Base-by-base conservation (phyloP, 2,329 filamentous ascomycete species). In the Pseudogymnoascus sp. region DNA sequence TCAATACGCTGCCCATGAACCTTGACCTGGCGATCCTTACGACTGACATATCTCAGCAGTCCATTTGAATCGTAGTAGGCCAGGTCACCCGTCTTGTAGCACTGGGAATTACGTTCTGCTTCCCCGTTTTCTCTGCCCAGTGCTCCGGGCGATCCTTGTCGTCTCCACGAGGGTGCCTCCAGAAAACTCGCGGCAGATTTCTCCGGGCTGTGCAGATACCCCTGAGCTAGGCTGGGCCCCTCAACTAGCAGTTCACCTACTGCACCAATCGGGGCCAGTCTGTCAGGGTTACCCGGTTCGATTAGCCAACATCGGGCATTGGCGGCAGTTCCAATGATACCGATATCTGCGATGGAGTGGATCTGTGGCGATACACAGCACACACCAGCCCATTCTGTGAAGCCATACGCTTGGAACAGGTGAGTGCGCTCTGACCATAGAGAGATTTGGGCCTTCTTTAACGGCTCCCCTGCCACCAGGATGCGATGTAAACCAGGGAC, bases 11-110 rank as follows among this genome's bases (percentile, higher is more conserved):
- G 84, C 1, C 85, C 85, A 40, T 85, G 80, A 17, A 87, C 75
- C 70, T 88, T 88, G 64, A 87, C 80, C 59, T 57, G 21, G 6
- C 31, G n/a, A 31, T 40, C 23, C 17, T 64, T 72, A 19, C 85
- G 80, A 9, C 85, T 84, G 44, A 85, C 73, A 71, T 87, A 87
- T 36, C 83, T 80, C 66, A 87, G 84, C n/a, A 80, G 81, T 10
- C 78, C 78, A 68, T 87, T 81, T 60, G 83, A 76, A 26, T 86
- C 71, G 44, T 86, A 76, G 38, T 85, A 77, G 7, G 87, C 85
- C 1, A 87, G 74, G 71, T 87, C 85, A 10, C 85, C 85, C 5
- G 85, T 87, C n/a, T 84, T 78, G 68, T 87, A 87, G 19, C 87
- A 77, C 38, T 38, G 60, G 23, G 77, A 77, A 6, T 86, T 84